These are phyloP conservation scores for Thraustochytrium sp. DNA, from an alignment of 352 stramenopile species.

Conservation along the genomic window DNA sequence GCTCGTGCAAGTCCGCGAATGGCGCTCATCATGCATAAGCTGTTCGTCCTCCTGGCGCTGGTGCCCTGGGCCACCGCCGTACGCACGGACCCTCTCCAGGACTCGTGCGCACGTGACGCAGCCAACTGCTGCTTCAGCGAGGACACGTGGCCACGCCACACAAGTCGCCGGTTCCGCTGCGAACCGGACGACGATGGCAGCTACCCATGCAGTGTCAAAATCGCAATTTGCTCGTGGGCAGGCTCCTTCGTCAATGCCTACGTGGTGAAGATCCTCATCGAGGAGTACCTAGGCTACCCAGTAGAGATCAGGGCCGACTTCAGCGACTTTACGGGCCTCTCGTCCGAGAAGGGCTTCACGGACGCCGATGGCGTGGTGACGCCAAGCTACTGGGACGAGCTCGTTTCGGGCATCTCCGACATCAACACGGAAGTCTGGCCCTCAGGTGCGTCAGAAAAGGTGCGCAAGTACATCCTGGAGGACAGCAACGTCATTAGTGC, in stretches of 20 bases:
- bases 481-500: neutral
- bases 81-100: neutral
- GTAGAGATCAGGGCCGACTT: neutral
- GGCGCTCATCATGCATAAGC: too few relatives aligned
- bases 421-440: neutral
- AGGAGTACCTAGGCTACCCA: conserved; percentile 36
- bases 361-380: neutral
- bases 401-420: neutral
- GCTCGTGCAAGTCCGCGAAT: too few relatives aligned
- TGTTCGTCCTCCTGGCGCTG: too few relatives aligned
- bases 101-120: neutral
- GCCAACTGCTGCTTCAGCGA: conserved; percentile 8
- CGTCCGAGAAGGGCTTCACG: neutral
- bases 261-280: conserved; percentile 27
- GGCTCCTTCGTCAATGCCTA: conserved; percentile 13
- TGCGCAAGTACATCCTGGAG: neutral
- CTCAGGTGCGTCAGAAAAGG: neutral
- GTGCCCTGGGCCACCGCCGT: neutral
- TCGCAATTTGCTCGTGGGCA: neutral
- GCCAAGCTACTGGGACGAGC: too few relatives aligned
- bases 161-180: neutral
- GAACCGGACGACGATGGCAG: neutral
- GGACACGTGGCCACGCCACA: neutral
- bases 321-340: neutral
- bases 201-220: conserved; percentile 6